Conservation (phyloP, 495 filamentous ascomycete species). For the Collariella sp. region DNA sequence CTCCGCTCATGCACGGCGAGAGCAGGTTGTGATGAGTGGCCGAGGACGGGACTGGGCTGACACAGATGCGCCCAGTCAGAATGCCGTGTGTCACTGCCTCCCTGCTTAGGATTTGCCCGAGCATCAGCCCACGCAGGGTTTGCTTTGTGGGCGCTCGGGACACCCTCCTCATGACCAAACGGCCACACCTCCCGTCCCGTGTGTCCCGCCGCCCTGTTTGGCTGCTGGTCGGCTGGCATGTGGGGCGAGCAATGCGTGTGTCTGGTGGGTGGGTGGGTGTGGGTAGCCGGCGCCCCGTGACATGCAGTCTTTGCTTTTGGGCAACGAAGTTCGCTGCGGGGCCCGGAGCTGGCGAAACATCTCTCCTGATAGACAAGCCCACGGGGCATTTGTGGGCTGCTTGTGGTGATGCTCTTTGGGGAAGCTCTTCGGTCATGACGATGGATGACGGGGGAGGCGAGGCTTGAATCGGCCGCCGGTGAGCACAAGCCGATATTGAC, state of each 20-base stretch:
- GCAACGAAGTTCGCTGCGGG: conserved; percentile 6
- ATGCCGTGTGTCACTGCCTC: conserved; percentile 27
- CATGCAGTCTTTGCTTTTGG: conserved; percentile 19
- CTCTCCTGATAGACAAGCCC: conserved; percentile 3
- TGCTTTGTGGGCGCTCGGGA: not conserved
- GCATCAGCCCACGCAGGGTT: conserved; percentile 9
- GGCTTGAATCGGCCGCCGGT: not conserved
- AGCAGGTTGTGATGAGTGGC: conserved; percentile 23
- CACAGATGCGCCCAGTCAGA: conserved; percentile 26
- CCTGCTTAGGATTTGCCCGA: conserved; percentile 9
- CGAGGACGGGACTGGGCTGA: conserved; percentile 28
- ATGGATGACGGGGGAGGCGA: conserved; percentile 5
- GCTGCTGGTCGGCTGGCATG: not conserved
- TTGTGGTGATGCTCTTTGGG: too few species aligned
- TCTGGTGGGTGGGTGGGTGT: conserved; percentile 26
- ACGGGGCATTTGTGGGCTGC: not conserved
- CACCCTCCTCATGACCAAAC: not conserved
- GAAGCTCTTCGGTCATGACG: not conserved
- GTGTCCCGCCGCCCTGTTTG: not conserved
- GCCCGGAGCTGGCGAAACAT: conserved; percentile 20
- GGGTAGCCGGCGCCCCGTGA: conserved; percentile 32
- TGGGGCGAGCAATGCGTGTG: not conserved
- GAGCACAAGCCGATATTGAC: not conserved
- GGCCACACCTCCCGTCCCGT: conserved; percentile 5
- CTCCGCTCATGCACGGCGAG: conserved; percentile 22